Conservation (phyloP, 129 eudicot genomes). For the Flaveria linearis region DNA sequence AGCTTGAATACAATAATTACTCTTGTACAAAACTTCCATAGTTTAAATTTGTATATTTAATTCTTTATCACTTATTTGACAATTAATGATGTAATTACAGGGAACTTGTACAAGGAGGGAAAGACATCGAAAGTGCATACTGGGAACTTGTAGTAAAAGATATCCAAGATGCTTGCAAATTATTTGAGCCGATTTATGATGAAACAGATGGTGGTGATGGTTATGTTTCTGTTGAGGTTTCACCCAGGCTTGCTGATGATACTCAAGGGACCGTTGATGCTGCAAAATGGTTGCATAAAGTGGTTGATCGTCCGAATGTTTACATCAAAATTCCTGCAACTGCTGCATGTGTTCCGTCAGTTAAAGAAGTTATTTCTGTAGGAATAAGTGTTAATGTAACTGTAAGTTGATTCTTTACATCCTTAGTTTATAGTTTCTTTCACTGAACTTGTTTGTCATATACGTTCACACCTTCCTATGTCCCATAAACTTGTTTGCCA, state of each 20-base stretch:
- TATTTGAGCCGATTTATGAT: constrained; percentile 88
- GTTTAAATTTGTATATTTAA: neutral
- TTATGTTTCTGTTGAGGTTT: constrained; percentile 97
- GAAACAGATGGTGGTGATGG: constrained; percentile 89
- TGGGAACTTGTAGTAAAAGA: constrained; percentile 99
- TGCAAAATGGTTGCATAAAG: constrained; percentile 89
- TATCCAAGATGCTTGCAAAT: constrained; percentile 96
- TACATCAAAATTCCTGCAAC: constrained; percentile 98
- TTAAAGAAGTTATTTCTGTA: constrained; percentile 74
- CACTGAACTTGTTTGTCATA: neutral
- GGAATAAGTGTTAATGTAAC: constrained; percentile 98
- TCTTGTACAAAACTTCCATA: neutral
- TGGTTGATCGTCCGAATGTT: constrained; percentile 83
- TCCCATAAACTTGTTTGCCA: neutral
- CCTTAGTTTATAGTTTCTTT: constrained; percentile 19
- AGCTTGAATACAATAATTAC: neutral
- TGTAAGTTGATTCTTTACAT: constrained; percentile 52
- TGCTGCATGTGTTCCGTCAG: constrained; percentile 87
- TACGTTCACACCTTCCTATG: neutral
- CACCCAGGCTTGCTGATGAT: constrained; percentile 93
- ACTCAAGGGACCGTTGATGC: constrained; percentile 86
- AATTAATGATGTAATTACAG: constrained; percentile 37
- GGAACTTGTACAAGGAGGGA: constrained; percentile 92
- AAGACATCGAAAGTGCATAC: constrained; percentile 92
- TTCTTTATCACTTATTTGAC: neutral